Conservation (phyloP, 805 yeast species). For the Schwanniomyces vanrijiae region DNA sequence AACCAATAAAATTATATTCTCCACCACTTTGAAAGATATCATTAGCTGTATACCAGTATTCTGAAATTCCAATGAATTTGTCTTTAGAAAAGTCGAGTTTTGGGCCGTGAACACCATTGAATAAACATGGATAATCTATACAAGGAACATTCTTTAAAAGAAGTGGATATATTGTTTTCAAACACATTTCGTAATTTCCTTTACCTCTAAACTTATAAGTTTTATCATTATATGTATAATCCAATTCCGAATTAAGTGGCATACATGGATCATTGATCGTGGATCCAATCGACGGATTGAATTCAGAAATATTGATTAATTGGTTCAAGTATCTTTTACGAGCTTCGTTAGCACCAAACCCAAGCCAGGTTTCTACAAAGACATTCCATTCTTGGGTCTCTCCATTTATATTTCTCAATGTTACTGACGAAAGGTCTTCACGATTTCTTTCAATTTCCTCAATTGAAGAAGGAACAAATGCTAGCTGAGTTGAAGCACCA, state of each 20-base stretch:
- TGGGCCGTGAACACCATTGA: slow-evolving; percentile 96
- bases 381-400: slow-evolving; percentile 73
- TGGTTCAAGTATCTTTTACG: slow-evolving; percentile 66
- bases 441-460: slow-evolving; percentile 62
- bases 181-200: slow-evolving; percentile 77
- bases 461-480: slow-evolving; percentile 75
- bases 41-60: slow-evolving; percentile 96
- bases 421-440: slow-evolving; percentile 71
- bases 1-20: slow-evolving; percentile 72
- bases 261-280: slow-evolving; percentile 73
- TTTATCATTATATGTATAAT: slow-evolving; percentile 47
- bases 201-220: slow-evolving; percentile 62
- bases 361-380: slow-evolving; percentile 95
- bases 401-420: slow-evolving; percentile 70
- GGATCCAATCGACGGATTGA: slow-evolving; percentile 10
- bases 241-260: slow-evolving; percentile 58
- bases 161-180: slow-evolving; percentile 71
- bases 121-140: slow-evolving; percentile 82
- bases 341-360: slow-evolving; percentile 97
- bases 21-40: slow-evolving; percentile 90
- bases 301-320: slow-evolving; percentile 37
- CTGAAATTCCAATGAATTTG: slow-evolving; percentile 90
- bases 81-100: slow-evolving; percentile 74
- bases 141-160: slow-evolving; percentile 81
- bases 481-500: slow-evolving; percentile 95